Percentiles rank a stretch among this genome's conserved stretches.
Conservation (phyloP, 164 flowering plant genomes). For the Chloranthus sessilifolius region DNA sequence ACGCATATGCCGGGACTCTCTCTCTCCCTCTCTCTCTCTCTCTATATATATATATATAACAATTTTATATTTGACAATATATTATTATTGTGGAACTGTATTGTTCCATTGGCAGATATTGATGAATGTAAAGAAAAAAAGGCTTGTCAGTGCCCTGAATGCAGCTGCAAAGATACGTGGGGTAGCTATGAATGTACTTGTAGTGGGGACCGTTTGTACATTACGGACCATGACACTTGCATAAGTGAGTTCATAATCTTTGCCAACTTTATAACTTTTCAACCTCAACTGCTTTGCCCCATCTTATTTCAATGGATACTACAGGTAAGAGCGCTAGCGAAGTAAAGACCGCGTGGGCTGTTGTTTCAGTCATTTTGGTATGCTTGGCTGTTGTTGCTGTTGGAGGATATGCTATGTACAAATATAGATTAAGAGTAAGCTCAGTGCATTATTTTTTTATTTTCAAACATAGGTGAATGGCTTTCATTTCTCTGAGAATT, state of each 20-base stretch:
- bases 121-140: slow-evolving; percentile 81
- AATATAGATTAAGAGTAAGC: slow-evolving; percentile 80
- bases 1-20: too few relatives aligned
- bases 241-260: slow-evolving; percentile 46
- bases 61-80: too few relatives aligned
- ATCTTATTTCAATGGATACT: slow-evolving; percentile 6
- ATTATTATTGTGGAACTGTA: too few relatives aligned
- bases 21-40: too few relatives aligned
- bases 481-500: too few relatives aligned
- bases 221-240: slow-evolving; percentile 78
- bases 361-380: slow-evolving; percentile 63
- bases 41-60: too few relatives aligned
- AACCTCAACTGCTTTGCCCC: slow-evolving; percentile 1
- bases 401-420: slow-evolving; percentile 77
- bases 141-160: slow-evolving; percentile 78
- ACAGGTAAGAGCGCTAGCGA: slow-evolving; percentile 56
- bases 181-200: slow-evolving; percentile 74
- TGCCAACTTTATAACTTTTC: slow-evolving; percentile 4
- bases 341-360: slow-evolving; percentile 59
- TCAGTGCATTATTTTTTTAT: background rate
- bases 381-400: slow-evolving; percentile 59
- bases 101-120: slow-evolving; percentile 37
- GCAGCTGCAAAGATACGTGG: slow-evolving; percentile 78
- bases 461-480: too few relatives aligned
- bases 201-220: slow-evolving; percentile 65